A percentile compares a stretch with the other conserved stretches of the same genome.
Conservation (phyloP, 345 rosid genomes). For the Iberis pinnata region DNA sequence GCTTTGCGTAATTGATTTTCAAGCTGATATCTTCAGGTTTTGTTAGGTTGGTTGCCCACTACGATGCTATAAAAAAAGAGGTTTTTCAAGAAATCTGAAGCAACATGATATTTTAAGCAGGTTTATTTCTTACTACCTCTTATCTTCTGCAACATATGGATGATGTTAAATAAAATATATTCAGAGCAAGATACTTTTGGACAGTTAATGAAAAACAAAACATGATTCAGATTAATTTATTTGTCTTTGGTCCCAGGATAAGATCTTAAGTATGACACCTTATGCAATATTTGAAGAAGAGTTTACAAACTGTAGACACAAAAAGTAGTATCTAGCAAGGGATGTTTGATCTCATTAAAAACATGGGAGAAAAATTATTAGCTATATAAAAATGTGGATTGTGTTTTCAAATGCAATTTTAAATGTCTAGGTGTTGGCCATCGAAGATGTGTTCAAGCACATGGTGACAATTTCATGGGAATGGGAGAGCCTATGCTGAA, state of each 20-base stretch:
- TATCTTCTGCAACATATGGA: slow-evolving; percentile 10
- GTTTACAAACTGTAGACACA: background rate
- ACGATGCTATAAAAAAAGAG: slow-evolving; percentile 94
- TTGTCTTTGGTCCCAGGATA: slow-evolving; percentile 1
- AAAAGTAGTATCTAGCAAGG: background rate
- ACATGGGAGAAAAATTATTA: background rate
- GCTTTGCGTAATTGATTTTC: background rate
- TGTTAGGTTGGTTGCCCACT: slow-evolving; percentile 92
- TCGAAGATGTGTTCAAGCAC: slow-evolving; percentile 81
- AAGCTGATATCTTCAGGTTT: slow-evolving; percentile 15
- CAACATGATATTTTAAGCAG: slow-evolving; percentile 94
- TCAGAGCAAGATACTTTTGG: background rate
- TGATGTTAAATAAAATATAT: background rate
- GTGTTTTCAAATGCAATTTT: slow-evolving; percentile 5
- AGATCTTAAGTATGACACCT: background rate
- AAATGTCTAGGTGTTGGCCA: slow-evolving; percentile 62
- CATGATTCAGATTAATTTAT: background rate
- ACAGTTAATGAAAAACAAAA: too few species aligned
- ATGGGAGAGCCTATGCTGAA: slow-evolving; percentile 99
- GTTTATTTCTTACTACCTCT: slow-evolving; percentile 28
- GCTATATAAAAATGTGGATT: background rate
- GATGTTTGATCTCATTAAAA: background rate
- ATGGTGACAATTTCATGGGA: slow-evolving; percentile 95
- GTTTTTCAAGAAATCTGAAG: slow-evolving; percentile 81
- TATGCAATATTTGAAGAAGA: slow-evolving; percentile 7